Evolutionary conservation across 1,284 basidiomycete genomes (phyloP).

Genomic region (Flammula alnicola): DNA sequence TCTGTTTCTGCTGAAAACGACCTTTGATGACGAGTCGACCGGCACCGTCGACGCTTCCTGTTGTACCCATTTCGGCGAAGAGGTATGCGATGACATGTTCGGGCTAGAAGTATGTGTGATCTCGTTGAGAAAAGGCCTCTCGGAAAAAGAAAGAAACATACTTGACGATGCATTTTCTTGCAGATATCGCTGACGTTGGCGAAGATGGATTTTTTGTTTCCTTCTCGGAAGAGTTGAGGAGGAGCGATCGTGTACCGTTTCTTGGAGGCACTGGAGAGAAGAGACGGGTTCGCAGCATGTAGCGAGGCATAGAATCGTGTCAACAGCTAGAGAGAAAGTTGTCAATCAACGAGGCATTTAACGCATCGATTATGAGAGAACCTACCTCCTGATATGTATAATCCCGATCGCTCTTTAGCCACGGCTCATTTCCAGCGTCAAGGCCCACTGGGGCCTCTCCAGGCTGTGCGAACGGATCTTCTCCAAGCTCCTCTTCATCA

Average conservation of each 20-base stretch:
- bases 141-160: constrained; percentile 20
- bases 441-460: constrained; percentile 58
- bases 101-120: constrained; percentile 54
- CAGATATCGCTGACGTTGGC: constrained; percentile 98
- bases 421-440: constrained; percentile 77
- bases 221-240: constrained; percentile 93
- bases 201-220: constrained; percentile 97
- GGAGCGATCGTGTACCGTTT: constrained; percentile 98
- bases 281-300: constrained; percentile 93
- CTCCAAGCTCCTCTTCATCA: constrained; percentile 83
- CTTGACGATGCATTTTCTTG: constrained; percentile 94
- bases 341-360: not conserved
- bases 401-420: constrained; percentile 93
- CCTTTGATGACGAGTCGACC: constrained; percentile 96
- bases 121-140: too few relatives aligned
- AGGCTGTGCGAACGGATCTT: constrained; percentile 78
- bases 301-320: constrained; percentile 91
- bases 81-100: constrained; percentile 99
- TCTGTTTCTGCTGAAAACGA: constrained; percentile 98
- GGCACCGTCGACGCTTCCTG: constrained; percentile 92
- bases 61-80: constrained; percentile 98
- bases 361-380: too few relatives aligned
- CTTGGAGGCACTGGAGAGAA: constrained; percentile 80
- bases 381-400: constrained; percentile 96
- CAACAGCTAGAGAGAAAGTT: constrained; percentile 68